Conservation (phyloP, 1,284 basidiomycete genomes). For the Kwoniella shivajii region DNA sequence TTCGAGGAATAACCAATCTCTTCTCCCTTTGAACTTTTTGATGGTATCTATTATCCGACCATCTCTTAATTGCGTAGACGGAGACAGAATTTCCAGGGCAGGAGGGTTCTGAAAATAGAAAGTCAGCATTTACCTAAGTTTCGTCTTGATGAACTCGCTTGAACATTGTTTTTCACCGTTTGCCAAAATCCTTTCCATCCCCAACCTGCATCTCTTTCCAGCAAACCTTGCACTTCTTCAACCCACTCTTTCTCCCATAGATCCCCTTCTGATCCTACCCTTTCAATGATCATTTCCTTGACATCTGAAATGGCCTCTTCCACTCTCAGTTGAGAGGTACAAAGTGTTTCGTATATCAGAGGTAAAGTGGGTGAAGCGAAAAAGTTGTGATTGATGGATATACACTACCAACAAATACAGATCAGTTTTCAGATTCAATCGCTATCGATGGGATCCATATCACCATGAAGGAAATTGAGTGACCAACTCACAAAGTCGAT, state of each 20-base stretch:
- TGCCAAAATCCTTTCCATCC: slow-evolving; percentile 53
- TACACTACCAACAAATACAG: slow-evolving; percentile 39
- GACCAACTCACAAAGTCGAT: slow-evolving; percentile 45
- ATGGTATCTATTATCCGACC: slow-evolving; percentile 31
- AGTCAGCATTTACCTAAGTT: not conserved
- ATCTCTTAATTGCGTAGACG: slow-evolving; percentile 24
- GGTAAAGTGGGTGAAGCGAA: slow-evolving; percentile 58
- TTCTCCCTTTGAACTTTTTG: slow-evolving; percentile 22
- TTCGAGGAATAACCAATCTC: slow-evolving; percentile 35
- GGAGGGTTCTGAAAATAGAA: slow-evolving; percentile 28
- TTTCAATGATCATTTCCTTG: slow-evolving; percentile 49
- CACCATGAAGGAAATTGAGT: not conserved
- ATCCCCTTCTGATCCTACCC: slow-evolving; percentile 17
- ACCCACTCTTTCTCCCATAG: slow-evolving; percentile 57
- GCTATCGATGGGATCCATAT: not conserved
- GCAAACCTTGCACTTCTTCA: slow-evolving; percentile 54
- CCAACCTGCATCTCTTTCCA: slow-evolving; percentile 58
- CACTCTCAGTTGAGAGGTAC: slow-evolving; percentile 50
- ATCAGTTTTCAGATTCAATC: not conserved
- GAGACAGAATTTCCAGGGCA: slow-evolving; percentile 22
- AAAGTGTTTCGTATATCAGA: slow-evolving; percentile 55
- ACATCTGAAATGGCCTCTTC: slow-evolving; percentile 57
- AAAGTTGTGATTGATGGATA: slow-evolving; percentile 61
- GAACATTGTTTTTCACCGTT: slow-evolving; percentile 39
- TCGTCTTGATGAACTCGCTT: slow-evolving; percentile 25